Conservation (phyloP, 2,329 filamentous ascomycete genomes). For the Epichloe coenophiala region DNA sequence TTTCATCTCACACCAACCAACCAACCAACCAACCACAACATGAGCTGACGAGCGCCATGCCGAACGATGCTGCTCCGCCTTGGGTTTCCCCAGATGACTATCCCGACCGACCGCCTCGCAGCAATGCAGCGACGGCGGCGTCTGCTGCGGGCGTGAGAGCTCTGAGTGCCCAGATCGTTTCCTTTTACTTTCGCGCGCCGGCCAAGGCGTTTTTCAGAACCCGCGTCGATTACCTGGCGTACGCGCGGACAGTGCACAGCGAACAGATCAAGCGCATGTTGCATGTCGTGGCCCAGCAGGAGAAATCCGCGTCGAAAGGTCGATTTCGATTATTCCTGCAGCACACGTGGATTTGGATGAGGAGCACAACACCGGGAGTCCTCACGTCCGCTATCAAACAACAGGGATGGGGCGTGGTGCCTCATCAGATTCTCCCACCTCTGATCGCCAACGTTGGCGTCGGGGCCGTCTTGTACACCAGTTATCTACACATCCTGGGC, state of each 20-base stretch:
- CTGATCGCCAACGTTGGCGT: conserved; percentile 62
- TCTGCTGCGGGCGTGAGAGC: conserved; percentile 77
- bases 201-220: conserved; percentile 89
- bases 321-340: conserved; percentile 18
- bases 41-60: conserved; percentile 22
- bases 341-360: conserved; percentile 36
- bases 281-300: conserved; percentile 21
- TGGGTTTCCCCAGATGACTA: conserved; percentile 21
- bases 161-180: conserved; percentile 67
- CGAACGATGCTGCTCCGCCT: conserved; percentile 16
- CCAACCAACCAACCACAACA: conserved; percentile 4
- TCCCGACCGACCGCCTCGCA: conserved; percentile 34
- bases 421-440: conserved; percentile 64
- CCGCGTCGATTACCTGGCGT: conserved; percentile 67
- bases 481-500: conserved; percentile 58
- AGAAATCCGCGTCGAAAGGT: conserved; percentile 20
- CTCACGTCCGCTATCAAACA: conserved; percentile 52
- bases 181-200: conserved; percentile 85
- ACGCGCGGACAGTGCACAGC: conserved; percentile 39
- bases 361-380: conserved; percentile 56
- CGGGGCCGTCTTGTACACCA: conserved; percentile 62
- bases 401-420: conserved; percentile 63
- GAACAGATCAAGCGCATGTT: conserved; percentile 26
- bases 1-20: too few species aligned
- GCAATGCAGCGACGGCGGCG: conserved; percentile 53